Conservation (phyloP, 495 filamentous ascomycete genomes). For the Schizothecium vesticola region DNA sequence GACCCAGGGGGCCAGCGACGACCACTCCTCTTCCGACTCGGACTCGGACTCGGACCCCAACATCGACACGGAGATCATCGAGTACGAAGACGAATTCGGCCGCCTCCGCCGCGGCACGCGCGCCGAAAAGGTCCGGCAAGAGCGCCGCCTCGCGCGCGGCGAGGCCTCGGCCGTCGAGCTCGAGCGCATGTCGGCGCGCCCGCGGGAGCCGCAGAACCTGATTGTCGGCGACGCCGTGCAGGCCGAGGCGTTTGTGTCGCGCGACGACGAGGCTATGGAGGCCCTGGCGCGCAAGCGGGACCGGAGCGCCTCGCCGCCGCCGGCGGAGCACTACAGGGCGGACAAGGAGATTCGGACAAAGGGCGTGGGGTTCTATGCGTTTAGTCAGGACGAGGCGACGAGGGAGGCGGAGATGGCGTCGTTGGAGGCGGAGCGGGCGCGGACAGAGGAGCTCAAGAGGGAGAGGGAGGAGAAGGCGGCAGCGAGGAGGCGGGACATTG, state of each 20-base stretch:
- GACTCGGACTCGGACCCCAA: slow-evolving; percentile 35
- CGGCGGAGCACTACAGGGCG: slow-evolving; percentile 78
- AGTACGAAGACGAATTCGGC: slow-evolving; percentile 88
- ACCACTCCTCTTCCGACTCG: slow-evolving; percentile 38
- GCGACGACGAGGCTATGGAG: slow-evolving; percentile 59
- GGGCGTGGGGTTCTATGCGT: slow-evolving; percentile 85
- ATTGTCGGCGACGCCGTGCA: slow-evolving; percentile 85
- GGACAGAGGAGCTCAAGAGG: slow-evolving; percentile 59
- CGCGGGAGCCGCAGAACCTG: slow-evolving; percentile 59
- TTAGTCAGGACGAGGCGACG: slow-evolving; percentile 62
- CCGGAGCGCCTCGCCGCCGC: slow-evolving; percentile 68
- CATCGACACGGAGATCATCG: slow-evolving; percentile 56
- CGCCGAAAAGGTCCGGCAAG: slow-evolving; percentile 54
- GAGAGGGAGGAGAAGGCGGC: slow-evolving; percentile 49
- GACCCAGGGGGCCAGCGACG: slow-evolving; percentile 21
- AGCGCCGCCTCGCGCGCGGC: slow-evolving; percentile 39
- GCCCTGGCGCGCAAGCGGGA: slow-evolving; percentile 69
- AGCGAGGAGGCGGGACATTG: slow-evolving; percentile 40
- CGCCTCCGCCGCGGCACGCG: slow-evolving; percentile 63
- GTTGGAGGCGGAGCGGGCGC: slow-evolving; percentile 57
- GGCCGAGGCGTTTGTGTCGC: slow-evolving; percentile 68
- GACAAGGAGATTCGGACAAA: slow-evolving; percentile 74
- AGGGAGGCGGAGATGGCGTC: slow-evolving; percentile 70
- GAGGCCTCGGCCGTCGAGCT: slow-evolving; percentile 44
- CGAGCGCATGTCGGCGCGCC: slow-evolving; percentile 45